Base-by-base conservation (phyloP, 75 land plant species). In the Pseudotsuga menziesii region DNA sequence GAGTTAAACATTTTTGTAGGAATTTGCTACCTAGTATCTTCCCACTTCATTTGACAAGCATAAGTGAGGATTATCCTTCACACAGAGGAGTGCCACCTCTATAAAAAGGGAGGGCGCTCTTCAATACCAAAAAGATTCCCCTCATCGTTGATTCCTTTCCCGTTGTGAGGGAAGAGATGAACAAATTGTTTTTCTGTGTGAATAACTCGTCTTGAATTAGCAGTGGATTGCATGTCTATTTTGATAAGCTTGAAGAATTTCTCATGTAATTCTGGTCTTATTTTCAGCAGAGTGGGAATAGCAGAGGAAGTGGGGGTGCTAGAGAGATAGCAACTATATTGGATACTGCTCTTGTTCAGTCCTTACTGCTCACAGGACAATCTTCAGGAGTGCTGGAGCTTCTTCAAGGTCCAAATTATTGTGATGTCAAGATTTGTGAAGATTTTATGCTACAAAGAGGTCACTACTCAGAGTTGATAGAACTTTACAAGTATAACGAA, bases 321-420 rank as follows among this genome's bases (percentile, higher is more conserved):
- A 85, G 97, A 76, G 95, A 92, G 44, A 81, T 72, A 56, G 98
- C 99, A 71, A 79, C 88, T n/a, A 76, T 91, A 57, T 81, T 97
- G 25, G 99, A 97, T 76, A 97, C 99, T 56, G 98, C 96, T 56
- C 80, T 97, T 32, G 83, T 95, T 64, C 99, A 97, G 86, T 89
- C 96, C 56, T 79, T 91, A 59, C 77, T 94, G 76, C 83, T 91
- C 61, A 95, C 98, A 62, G 91, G 92, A 69, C 95, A 94, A 56
- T 78, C 88, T 62, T 77, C 86, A 62, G 85, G 78, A 54, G 98
- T 91, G 58, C 36, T 89, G 39, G 92, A 92, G 26, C 80, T 97
- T 58, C 84, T 97, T 72, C 86, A 85, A 80, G 91, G 93, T 74
- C 84, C 86, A 66, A 94, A 97, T 78, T 97, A 89, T 73, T 91